Base-by-base conservation (phyloP, 192 early-diverging fungal genomes). In the Podila verticillata region DNA sequence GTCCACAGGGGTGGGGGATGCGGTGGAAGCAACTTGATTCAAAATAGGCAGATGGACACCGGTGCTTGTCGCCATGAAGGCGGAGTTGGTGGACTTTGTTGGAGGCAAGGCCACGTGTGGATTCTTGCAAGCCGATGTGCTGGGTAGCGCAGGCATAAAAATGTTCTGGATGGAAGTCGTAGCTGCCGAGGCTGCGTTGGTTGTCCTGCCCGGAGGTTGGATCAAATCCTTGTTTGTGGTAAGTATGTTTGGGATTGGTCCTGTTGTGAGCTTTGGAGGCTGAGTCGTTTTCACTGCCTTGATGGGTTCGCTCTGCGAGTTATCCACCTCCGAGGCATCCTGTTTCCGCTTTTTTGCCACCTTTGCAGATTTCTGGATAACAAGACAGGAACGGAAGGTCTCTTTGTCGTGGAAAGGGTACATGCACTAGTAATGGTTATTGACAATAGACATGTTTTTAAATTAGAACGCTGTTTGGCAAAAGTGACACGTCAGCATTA, bases 341-440 rank as follows among this genome's bases (percentile, higher is more conserved):
- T 68, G 61, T 54, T 66, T 77, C 9, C 62, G 60, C 24, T 35
- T 30, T n/a, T 20, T 7, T 17, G 20, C n/a, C 61, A 30, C 28
- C 62, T 8, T 51, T 35, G 48, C 56, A 0, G 62, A 44, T 15
- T 63, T 61, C 8, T 66, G 56, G 63, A 70, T 63, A 44, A 56
- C 2, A 20, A 77, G 7, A 6, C 35, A 54, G 8, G 67, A 8
- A 1, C 47, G 32, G 17, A 70, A 36, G 3, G 47, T 30, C 2
- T 47, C 32, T 2, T 61, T 35, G 44, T 66, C 67, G 31, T 77
- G 47, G 48, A 77, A 77, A 7, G 74, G 74, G 54, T 77, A 77
- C n/a, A 65, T 17, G 39, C 74, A 77, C 74, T 77, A 77, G 35
- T 54, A 19, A 67, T 12, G 30, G 48, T 31, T 30, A 58, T 39